Conservation (phyloP, 108 stramenopile species). For the Stephanodiscus minutulus region DNA sequence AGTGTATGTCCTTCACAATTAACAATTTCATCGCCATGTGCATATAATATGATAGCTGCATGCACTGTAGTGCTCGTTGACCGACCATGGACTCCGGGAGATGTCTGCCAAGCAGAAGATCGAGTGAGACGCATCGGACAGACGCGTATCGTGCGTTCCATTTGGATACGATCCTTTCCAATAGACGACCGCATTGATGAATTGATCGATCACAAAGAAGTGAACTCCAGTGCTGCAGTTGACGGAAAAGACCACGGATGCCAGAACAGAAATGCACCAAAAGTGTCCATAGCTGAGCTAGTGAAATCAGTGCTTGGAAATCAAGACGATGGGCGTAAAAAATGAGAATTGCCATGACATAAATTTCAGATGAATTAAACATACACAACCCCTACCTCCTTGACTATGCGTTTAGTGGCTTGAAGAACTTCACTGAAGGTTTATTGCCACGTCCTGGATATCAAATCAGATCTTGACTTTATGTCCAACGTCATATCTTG, state of each 20-base stretch:
- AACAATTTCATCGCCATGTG: no score
- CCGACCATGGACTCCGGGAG: constrained; percentile 88
- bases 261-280: constrained; percentile 40
- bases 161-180: constrained; percentile 69
- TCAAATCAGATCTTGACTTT: no score
- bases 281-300: constrained; percentile 56
- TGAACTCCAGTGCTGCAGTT: constrained; percentile 63
- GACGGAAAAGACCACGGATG: constrained; percentile 37
- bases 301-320: constrained; percentile 43
- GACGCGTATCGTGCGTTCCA: constrained; percentile 55
- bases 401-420: no score
- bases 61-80: constrained; percentile 80
- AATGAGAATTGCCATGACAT: neutral
- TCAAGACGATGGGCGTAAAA: neutral
- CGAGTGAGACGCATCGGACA: constrained; percentile 88
- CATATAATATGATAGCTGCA: constrained; percentile 39
- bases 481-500: no score
- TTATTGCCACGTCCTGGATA: no score
- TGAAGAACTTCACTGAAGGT: no score
- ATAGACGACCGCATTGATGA: constrained; percentile 78
- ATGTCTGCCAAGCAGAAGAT: constrained; percentile 73
- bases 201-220: constrained; percentile 64
- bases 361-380: no score
- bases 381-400: no score
- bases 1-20: neutral